Evolutionary conservation across 2,329 filamentous ascomycete species (phyloP).

Genomic region (Venturia nashicola): DNA sequence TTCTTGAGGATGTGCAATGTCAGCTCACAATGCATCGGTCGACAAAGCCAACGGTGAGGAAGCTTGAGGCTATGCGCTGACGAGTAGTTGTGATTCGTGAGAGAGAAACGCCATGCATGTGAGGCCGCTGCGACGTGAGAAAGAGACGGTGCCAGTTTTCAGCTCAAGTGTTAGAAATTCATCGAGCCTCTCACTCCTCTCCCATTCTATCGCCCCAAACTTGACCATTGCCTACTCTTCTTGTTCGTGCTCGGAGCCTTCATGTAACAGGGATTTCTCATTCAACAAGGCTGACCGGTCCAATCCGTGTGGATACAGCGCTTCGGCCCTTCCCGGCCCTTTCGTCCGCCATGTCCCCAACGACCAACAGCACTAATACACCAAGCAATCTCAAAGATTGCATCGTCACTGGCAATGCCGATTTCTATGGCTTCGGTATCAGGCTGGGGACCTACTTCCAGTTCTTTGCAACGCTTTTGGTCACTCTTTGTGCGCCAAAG

Average conservation of each 20-base stretch:
- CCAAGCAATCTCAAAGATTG: background rate
- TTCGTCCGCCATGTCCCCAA: background rate
- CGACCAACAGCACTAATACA: background rate
- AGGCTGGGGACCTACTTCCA: background rate
- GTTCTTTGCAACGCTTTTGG: background rate
- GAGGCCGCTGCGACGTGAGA: background rate
- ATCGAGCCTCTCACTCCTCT: background rate
- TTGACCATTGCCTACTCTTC: background rate
- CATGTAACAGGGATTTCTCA: background rate
- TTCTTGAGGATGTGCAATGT: background rate
- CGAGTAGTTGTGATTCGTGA: background rate
- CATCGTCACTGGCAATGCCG: background rate
- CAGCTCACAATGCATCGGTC: background rate
- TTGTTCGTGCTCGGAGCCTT: too few relatives aligned
- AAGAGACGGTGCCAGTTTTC: background rate
- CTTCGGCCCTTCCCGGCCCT: background rate
- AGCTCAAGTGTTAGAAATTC: background rate
- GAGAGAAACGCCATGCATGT: background rate
- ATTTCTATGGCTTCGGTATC: conserved; percentile 1
- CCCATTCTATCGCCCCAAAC: too few relatives aligned
- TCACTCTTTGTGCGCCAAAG: background rate
- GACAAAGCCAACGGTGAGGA: background rate
- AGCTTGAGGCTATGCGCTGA: background rate
- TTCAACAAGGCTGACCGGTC: background rate
- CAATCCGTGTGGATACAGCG: background rate